Conservation (phyloP, 805 yeast genomes). For the Monosporozyma unispora region DNA sequence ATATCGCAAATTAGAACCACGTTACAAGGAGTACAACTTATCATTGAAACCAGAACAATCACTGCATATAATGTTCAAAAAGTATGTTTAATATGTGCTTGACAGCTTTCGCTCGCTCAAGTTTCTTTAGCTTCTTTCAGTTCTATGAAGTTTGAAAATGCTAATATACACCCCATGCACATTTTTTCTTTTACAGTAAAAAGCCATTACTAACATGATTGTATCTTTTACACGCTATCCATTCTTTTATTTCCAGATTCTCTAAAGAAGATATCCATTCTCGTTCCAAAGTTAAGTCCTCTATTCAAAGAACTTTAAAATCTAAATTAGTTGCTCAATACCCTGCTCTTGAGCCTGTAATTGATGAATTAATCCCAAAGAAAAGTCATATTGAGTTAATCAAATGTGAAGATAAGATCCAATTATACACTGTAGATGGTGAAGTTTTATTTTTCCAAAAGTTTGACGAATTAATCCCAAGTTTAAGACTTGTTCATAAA, state of each 20-base stretch:
- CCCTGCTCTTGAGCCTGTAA: slow-evolving; percentile 62
- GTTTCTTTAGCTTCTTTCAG: neutral
- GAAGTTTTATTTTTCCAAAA: slow-evolving; percentile 75
- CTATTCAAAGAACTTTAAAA: slow-evolving; percentile 86
- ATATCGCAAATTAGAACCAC: neutral
- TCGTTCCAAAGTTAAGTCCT: slow-evolving; percentile 83
- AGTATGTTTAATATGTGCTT: slow-evolving; percentile 2
- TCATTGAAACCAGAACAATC: neutral
- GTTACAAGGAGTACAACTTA: neutral
- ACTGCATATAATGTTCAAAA: slow-evolving; percentile 3
- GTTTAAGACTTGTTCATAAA: slow-evolving; percentile 65
- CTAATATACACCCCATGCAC: neutral
- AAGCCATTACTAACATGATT: slow-evolving; percentile 3
- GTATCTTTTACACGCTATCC: neutral
- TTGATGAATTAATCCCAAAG: slow-evolving; percentile 81
- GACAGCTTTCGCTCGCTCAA: neutral
- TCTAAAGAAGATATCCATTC: slow-evolving; percentile 82
- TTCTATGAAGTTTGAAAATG: neutral
- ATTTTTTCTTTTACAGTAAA: too few species aligned
- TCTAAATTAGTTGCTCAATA: slow-evolving; percentile 63
- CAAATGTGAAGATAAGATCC: slow-evolving; percentile 86
- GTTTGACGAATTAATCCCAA: slow-evolving; percentile 70
- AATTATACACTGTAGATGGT: slow-evolving; percentile 61
- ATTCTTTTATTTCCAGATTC: slow-evolving; percentile 35
- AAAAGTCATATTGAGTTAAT: slow-evolving; percentile 70